Base-by-base conservation (phyloP, 2,329 filamentous ascomycete genomes). In the Lomentospora prolificans region DNA sequence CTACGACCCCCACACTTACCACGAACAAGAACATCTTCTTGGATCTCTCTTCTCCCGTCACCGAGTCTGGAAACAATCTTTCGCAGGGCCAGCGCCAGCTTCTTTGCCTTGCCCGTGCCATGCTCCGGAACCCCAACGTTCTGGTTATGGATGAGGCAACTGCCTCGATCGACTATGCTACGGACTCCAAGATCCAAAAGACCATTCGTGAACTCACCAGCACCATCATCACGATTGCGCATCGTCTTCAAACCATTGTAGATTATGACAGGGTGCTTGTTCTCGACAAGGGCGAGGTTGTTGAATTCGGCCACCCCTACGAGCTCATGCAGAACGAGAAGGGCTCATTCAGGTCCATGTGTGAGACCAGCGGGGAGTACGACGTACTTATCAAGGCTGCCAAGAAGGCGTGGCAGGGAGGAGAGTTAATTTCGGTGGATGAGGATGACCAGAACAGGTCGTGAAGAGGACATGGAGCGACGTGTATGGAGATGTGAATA, bases 71-170 rank as follows among this genome's bases (percentile, higher is more conserved):
- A 51, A 87, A 86, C 60, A 99, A 99, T 65, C 79, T 99, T 9
- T 97, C 92, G 0, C 94, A 99, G 70, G 94, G 94, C 50, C 94
- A 99, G 69, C 85, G 94, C 6, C 94, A 99, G 70, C 85, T 99
- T 8, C 77, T 99, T 56, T 99, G 94, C 67, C 82, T 99, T 8
- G 94, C 92, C 0, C 86, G 94, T 56, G 94, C 94, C 0, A 82
- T 99, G 62, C 85, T 99, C 60, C 96, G 95, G 72, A 82, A 83
- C 31, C 91, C 94, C 0, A 91, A 88, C 61, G 90, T 99, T 1
- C 77, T 99, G n/a, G 86, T 99, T 66, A 97, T 99, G 94, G 94
- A 99, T 70, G 94, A 99, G 75, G 94, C 94, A 0, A 99, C 94
- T 0, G 94, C 94, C 0, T 95, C 89, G 0, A 97, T 99, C 65